Evolutionary conservation across 2,329 filamentous ascomycete genomes (phyloP).

Genomic region (Lachnellula cervina): DNA sequence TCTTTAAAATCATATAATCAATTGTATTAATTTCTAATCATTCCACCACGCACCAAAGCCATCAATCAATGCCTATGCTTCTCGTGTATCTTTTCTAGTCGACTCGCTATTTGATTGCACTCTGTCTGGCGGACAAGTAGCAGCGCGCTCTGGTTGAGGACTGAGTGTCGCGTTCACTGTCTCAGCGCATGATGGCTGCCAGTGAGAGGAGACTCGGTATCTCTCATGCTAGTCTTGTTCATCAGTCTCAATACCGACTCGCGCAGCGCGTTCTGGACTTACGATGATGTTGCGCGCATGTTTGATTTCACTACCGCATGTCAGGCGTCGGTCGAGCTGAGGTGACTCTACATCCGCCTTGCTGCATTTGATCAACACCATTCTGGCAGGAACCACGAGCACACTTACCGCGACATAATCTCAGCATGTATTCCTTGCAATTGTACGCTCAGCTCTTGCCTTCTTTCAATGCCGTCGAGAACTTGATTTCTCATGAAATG

Average conservation of each 20-base stretch:
- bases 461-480: conserved; percentile 13
- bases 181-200: neutral
- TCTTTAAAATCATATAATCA: too few species aligned
- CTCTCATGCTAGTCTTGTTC: neutral
- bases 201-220: neutral
- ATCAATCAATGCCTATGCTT: neutral
- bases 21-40: neutral
- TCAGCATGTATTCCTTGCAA: conserved; percentile 16
- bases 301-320: conserved; percentile 2
- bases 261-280: neutral
- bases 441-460: conserved; percentile 13
- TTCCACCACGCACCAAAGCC: neutral
- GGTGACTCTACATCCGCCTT: conserved; percentile 2
- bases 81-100: neutral
- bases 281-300: neutral
- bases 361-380: neutral
- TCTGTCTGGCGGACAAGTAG: neutral
- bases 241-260: neutral
- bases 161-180: neutral
- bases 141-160: neutral
- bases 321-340: conserved; percentile 1
- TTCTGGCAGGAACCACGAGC: neutral
- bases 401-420: conserved; percentile 7
- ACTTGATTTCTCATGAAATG: conserved; percentile 17
- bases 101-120: neutral